Conservation (phyloP, 208 protist species). For the Wallacemonas sp. region DNA sequence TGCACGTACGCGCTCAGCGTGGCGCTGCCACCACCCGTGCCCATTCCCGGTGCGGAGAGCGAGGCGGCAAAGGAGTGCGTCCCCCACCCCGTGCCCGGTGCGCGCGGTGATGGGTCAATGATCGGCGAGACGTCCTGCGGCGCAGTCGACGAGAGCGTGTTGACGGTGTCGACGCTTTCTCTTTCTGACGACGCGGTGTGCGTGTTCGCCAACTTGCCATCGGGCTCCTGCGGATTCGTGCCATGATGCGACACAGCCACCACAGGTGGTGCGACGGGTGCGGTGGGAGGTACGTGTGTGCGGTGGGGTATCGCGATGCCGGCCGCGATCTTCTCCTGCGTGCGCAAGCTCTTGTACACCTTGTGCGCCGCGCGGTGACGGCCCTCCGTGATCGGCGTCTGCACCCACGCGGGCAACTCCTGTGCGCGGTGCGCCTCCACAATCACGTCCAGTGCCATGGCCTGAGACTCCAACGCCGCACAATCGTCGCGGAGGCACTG, state of each 20-base stretch:
- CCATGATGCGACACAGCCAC: too few species aligned
- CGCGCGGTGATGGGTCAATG: background rate
- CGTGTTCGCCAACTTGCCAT: too few species aligned
- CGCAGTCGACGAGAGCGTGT: background rate
- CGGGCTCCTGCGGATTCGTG: too few species aligned
- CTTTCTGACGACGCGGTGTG: too few species aligned
- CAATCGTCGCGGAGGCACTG: background rate
- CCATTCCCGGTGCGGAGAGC: background rate
- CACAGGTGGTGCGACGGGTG: too few species aligned
- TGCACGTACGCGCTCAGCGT: constrained; percentile 12
- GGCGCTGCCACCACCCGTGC: constrained; percentile 1
- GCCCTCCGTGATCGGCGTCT: background rate
- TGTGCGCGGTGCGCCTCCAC: background rate
- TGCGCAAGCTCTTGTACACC: background rate
- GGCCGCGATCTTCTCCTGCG: background rate
- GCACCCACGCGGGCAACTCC: background rate
- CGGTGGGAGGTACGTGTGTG: background rate
- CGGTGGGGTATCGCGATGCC: too few species aligned
- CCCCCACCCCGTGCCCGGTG: background rate
- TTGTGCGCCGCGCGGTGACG: constrained; percentile 1
- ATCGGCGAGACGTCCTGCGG: background rate
- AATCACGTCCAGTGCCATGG: background rate
- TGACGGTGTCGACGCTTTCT: background rate
- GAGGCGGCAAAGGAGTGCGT: constrained; percentile 2
- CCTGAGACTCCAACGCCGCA: background rate